These are phyloP conservation scores for Phytophthora sp. DNA, from an alignment of 352 stramenopile genomes.

Conservation along the genomic window DNA sequence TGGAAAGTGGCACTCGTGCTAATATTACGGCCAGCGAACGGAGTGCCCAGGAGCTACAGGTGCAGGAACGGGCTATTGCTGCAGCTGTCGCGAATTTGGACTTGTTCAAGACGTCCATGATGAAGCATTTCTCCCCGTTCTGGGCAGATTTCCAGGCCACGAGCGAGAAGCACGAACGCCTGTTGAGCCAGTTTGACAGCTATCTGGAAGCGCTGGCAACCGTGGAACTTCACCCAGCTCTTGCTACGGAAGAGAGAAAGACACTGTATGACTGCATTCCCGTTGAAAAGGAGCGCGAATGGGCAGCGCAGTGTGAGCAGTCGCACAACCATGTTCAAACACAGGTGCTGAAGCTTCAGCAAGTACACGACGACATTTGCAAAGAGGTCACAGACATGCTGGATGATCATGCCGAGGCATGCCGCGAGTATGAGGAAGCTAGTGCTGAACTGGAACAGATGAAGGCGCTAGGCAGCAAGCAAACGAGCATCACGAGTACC, in stretches of 20 bases:
- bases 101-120: conserved; percentile 83
- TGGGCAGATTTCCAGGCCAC: conserved; percentile 76
- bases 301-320: conserved; percentile 77
- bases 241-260: conserved; percentile 61
- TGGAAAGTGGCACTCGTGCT: conserved; percentile 56
- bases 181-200: conserved; percentile 76
- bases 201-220: conserved; percentile 63
- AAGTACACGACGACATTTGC: conserved; percentile 71
- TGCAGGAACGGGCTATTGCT: conserved; percentile 74
- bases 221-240: conserved; percentile 67
- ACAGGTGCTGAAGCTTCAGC: conserved; percentile 70
- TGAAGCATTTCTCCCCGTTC: conserved; percentile 82
- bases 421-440: conserved; percentile 50
- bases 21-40: conserved; percentile 68
- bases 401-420: conserved; percentile 45
- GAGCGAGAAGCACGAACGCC: conserved; percentile 56
- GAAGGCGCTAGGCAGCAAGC: conserved; percentile 48
- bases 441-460: conserved; percentile 55
- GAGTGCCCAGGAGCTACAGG: conserved; percentile 56
- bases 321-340: conserved; percentile 68
- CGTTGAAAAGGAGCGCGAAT: conserved; percentile 81
- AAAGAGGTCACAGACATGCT: conserved; percentile 66
- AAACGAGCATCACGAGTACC: conserved; percentile 65
- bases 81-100: conserved; percentile 84
- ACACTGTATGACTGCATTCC: conserved; percentile 85